These are phyloP conservation scores for Rhynchosporium agropyri DNA, from an alignment of 2,329 filamentous ascomycete genomes.

Conservation along the genomic window DNA sequence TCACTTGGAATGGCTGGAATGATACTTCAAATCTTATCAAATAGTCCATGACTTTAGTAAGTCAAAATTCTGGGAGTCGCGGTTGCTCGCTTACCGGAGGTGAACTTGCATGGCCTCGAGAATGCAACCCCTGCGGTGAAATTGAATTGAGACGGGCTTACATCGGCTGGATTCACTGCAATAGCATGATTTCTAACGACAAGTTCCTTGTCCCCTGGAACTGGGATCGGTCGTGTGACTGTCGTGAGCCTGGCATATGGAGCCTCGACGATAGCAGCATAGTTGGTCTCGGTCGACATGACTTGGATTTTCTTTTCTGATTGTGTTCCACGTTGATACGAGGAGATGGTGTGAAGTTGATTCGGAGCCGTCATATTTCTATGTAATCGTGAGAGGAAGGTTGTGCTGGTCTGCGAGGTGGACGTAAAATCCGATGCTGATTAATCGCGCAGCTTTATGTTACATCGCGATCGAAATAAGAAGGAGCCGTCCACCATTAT, in stretches of 20 bases:
- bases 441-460: too few species aligned
- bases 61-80: not conserved
- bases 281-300: slow-evolving; percentile 23
- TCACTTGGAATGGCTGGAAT: too few species aligned
- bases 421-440: not conserved
- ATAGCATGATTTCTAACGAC: slow-evolving; percentile 44
- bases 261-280: slow-evolving; percentile 33
- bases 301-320: not conserved
- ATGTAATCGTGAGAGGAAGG: not conserved
- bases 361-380: not conserved
- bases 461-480: too few species aligned
- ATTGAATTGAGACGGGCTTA: not conserved
- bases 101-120: too few species aligned
- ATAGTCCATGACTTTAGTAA: not conserved
- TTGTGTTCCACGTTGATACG: not conserved
- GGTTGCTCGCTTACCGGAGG: too few species aligned
- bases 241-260: slow-evolving; percentile 42
- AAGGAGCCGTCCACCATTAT: too few species aligned
- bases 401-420: not conserved
- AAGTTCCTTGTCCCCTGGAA: slow-evolving; percentile 39
- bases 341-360: not conserved
- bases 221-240: slow-evolving; percentile 43
- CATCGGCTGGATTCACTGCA: slow-evolving; percentile 46
- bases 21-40: too few species aligned
- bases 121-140: not conserved